Base-by-base conservation (phyloP, 2,329 filamentous ascomycete species). In the Trichoderma citrinoviride region DNA sequence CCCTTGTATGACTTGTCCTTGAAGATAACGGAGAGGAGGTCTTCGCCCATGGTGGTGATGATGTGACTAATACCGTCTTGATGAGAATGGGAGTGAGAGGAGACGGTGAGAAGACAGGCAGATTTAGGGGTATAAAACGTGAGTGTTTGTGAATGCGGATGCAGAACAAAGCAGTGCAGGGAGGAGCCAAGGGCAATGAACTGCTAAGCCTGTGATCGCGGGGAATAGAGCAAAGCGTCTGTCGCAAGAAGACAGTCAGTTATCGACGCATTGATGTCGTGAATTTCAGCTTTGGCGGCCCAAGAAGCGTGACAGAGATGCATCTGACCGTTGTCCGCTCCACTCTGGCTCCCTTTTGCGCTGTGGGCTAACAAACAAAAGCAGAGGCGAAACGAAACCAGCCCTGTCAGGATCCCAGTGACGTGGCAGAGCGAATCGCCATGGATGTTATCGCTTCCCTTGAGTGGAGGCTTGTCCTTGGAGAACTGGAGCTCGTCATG, bases 361-460 rank as follows among this genome's bases (percentile, higher is more conserved):
- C 25, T 33, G 23, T 29, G 47, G 17, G 47, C 47, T 29, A 29
- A 29, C 47, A 50, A 27, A 29, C 33, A 14, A 37, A 3, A 37
- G 33, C 12, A 14, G 33, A 37, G 17, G 27, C 47, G n/a, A 7
- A 17, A 44, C 47, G n/a, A 7, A 17, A 44, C 6, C 53, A 53
- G 61, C 61, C 61, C 61, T 64, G 61, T 41, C 40, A 43, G 23
- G 47, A 12, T 40, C 37, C 44, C 33, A 27, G 53, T 64, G 61
- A 64, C 61, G 61, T 64, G 61, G 61, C 61, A 64, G 46, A 64
- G 61, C 52, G 44, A 53, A 23, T 3, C 12, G 33, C 58, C 37
- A 33, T 52, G 58, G 33, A 37, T 37, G 47, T 23, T 62, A 54
- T 54, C 49, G 41, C 33, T 12, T 7, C 5, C 37, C 12, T n/a